Base-by-base conservation (phyloP, 2,329 filamentous ascomycete species). In the Shiraia sp. region DNA sequence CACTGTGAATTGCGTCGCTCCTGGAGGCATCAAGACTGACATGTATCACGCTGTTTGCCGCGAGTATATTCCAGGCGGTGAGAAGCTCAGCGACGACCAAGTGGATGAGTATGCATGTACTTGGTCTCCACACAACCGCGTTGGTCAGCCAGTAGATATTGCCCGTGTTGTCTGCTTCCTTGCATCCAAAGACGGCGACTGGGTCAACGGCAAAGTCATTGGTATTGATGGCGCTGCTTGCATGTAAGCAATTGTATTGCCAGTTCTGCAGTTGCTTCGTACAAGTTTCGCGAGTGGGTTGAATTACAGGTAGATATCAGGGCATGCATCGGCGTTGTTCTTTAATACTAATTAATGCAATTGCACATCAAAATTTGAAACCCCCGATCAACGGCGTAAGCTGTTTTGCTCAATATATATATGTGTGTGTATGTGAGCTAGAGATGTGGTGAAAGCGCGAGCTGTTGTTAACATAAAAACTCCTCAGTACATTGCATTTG, bases 111-210 rank as follows among this genome's bases (percentile, higher is more conserved):
- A 79, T 62, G 82, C 82, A 31, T 75, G 77, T 47, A 81, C 77
- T 46, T 85, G 82, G 81, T 84, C 80, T 13, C 82, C 83, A 26
- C 74, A 83, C 55, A 76, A 78, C 71, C 80, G 83, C 61, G 82
- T 85, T 45, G 83, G 83, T 53, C 80, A 85, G 51, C 83, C 83
- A 42, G 79, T 84, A 61, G 83, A 86, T 63, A 81, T 87, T 64
- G 83, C 83, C 49, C 79, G 82, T 47, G 81, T 84, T 13, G 82
- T 84, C 42, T 81, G 78, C 71, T 73, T 80, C 75, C 55, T 84
- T 67, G 64, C 81, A 56, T 68, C 79, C 65, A 70, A 84, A 72
- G 69, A 83, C 68, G 65, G 80, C 65, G 73, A 85, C 61, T 77
- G 63, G 77, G 71, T 78, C 46, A 78, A 78, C 62, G 75, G 75